phyloP scores from a whole-genome alignment of 2,329 filamentous ascomycete species.

The Nothophoma quercina region DNA sequence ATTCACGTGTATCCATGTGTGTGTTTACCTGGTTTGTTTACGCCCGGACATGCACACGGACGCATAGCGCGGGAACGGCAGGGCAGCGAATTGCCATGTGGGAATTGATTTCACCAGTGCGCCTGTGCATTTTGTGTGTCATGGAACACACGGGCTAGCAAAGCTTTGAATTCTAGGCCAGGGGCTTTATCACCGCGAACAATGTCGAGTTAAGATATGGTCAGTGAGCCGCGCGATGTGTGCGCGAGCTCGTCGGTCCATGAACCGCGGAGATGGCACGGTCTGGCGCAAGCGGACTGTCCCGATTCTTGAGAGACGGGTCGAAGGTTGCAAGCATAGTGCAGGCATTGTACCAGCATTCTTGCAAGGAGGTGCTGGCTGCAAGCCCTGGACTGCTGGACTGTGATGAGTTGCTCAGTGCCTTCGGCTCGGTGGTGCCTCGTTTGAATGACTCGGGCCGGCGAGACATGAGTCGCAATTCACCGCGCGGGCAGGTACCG shows the following conservation, averaged over 20 bases:
- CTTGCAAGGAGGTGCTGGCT: conserved; percentile 19
- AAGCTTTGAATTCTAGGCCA: conserved; percentile 14
- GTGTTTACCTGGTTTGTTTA: no score
- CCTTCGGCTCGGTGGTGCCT: conserved; percentile 23
- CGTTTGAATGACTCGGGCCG: conserved; percentile 15
- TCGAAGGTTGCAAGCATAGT: conserved; percentile 19
- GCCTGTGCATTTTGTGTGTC: not conserved
- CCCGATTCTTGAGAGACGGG: conserved; percentile 27
- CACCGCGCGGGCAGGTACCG: conserved; percentile 3
- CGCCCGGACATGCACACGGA: no score
- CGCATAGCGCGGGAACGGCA: conserved; percentile 5
- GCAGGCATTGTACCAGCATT: conserved; percentile 17
- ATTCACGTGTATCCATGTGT: no score
- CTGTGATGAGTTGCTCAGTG: not conserved
- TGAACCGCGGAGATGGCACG: conserved; percentile 30
- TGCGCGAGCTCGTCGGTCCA: conserved; percentile 24
- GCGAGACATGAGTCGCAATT: conserved; percentile 11
- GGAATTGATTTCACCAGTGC: not conserved
- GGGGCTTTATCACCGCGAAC: conserved; percentile 2
- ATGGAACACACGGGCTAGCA: no score
- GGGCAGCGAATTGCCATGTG: conserved; percentile 16
- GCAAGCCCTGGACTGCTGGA: conserved; percentile 10
- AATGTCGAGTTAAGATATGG: conserved; percentile 31
- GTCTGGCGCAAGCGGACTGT: conserved; percentile 29
- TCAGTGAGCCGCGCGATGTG: conserved; percentile 28